Evolutionary conservation across 2,329 filamentous ascomycete species (phyloP).

Genomic region (Fusarium aywerte): DNA sequence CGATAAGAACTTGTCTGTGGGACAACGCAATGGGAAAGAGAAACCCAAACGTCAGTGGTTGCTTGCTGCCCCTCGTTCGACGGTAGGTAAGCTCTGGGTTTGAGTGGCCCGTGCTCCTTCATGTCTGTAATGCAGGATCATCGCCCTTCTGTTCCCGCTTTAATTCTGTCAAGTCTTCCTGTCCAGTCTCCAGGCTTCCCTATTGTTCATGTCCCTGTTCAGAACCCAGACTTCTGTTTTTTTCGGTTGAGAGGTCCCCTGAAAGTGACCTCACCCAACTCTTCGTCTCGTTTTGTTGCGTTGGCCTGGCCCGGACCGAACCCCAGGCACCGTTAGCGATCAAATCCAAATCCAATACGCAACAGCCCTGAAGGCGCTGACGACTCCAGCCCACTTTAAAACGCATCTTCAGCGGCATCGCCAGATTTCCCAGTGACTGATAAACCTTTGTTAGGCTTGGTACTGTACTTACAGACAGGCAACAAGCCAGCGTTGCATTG

Average conservation of each 20-base stretch:
- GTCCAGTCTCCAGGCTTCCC: background rate
- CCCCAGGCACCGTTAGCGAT: conserved; percentile 28
- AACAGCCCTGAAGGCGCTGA: conserved; percentile 31
- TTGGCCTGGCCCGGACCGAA: conserved; percentile 1
- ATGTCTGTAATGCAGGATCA: conserved; percentile 26
- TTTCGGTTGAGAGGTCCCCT: conserved; percentile 10
- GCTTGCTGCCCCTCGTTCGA: conserved; percentile 28
- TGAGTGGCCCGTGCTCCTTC: conserved; percentile 39
- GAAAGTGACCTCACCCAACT: conserved; percentile 33
- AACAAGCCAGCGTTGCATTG: conserved; percentile 2
- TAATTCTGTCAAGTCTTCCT: conserved; percentile 9
- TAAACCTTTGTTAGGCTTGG: background rate
- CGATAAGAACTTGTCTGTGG: background rate
- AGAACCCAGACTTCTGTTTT: conserved; percentile 7
- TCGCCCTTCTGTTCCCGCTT: conserved; percentile 24
- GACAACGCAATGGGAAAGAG: background rate
- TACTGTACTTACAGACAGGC: conserved; percentile 5
- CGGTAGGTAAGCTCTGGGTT: conserved; percentile 23
- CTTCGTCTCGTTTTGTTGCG: conserved; percentile 18
- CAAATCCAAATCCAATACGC: conserved; percentile 17
- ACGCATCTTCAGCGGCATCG: conserved; percentile 34
- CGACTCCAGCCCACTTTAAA: conserved; percentile 37
- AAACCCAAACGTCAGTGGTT: conserved; percentile 41
- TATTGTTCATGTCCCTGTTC: conserved; percentile 6
- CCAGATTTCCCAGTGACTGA: conserved; percentile 32